phyloP scores from a whole-genome alignment of 2,329 filamentous ascomycete genomes.

The Sclerotinia spermophila region DNA sequence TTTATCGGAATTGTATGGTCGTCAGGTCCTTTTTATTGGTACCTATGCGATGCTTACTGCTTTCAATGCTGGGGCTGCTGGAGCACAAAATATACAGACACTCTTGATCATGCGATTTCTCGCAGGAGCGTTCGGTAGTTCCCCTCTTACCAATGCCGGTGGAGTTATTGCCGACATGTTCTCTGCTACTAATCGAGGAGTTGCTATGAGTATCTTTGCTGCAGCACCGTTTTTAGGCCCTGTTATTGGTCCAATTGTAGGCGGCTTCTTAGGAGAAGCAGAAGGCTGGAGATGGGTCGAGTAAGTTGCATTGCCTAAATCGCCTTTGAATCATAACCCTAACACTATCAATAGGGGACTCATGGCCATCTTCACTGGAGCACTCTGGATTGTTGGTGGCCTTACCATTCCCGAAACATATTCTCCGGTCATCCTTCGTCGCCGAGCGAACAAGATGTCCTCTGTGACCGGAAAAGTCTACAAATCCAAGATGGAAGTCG shows the following conservation, averaged over 20 bases:
- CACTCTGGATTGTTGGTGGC: conserved; percentile 52
- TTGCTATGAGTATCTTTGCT: conserved; percentile 60
- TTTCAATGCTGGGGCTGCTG: conserved; percentile 59
- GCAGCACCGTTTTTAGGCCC: conserved; percentile 65
- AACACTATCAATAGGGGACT: conserved; percentile 41
- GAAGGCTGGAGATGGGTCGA: conserved; percentile 74
- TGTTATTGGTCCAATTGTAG: conserved; percentile 60
- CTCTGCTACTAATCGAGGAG: conserved; percentile 47
- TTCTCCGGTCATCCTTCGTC: conserved; percentile 63
- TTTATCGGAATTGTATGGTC: conserved; percentile 51
- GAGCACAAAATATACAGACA: conserved; percentile 53
- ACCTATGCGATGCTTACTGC: conserved; percentile 56
- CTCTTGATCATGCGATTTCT: conserved; percentile 67
- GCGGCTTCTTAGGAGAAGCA: conserved; percentile 62
- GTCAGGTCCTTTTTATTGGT: conserved; percentile 54
- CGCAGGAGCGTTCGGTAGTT: conserved; percentile 58
- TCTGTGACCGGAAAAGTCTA: conserved; percentile 54
- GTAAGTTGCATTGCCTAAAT: background rate
- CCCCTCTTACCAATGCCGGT: conserved; percentile 58
- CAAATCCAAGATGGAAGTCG: conserved; percentile 65
- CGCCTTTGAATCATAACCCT: background rate
- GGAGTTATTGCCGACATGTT: conserved; percentile 62
- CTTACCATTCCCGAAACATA: conserved; percentile 58
- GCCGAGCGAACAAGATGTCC: conserved; percentile 63
- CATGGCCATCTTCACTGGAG: conserved; percentile 64